Evolutionary conservation across 1,284 basidiomycete genomes (phyloP).

Genomic region (Cutaneotrichosporon sp.): DNA sequence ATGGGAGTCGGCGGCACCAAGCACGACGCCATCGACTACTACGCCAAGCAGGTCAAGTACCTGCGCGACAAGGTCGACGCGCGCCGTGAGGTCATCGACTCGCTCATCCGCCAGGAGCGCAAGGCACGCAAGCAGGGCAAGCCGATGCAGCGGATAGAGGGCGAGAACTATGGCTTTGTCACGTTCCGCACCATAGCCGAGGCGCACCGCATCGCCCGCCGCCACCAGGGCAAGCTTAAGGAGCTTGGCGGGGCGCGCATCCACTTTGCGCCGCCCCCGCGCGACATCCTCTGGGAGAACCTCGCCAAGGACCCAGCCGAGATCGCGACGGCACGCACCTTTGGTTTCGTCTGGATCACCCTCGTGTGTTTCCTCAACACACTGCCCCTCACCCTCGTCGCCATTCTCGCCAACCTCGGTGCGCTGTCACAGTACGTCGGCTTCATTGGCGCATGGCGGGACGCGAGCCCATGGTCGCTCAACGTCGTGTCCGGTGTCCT

Average conservation of each 20-base stretch:
- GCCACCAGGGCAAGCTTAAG: conserved; percentile 46
- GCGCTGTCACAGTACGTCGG: background rate
- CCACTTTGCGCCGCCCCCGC: conserved; percentile 47
- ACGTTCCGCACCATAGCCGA: conserved; percentile 91
- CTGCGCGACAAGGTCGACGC: conserved; percentile 72
- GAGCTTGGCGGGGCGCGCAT: conserved; percentile 51
- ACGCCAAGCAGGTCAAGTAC: conserved; percentile 66
- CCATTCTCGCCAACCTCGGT: conserved; percentile 75
- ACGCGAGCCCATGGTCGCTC: conserved; percentile 58
- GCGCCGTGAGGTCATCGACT: conserved; percentile 71
- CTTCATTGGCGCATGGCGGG: background rate
- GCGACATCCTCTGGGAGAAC: conserved; percentile 74
- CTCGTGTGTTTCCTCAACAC: conserved; percentile 88
- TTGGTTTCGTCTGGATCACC: conserved; percentile 74
- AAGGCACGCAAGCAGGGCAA: conserved; percentile 38
- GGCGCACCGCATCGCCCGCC: conserved; percentile 59
- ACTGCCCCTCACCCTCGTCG: conserved; percentile 70
- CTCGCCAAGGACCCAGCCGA: conserved; percentile 71
- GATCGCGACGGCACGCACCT: conserved; percentile 64
- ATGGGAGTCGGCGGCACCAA: conserved; percentile 72
- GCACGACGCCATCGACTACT: conserved; percentile 80
- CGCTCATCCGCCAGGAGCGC: conserved; percentile 52
- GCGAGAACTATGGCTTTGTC: conserved; percentile 90
- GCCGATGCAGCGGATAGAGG: conserved; percentile 40
- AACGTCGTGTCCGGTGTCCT: conserved; percentile 81